A percentile compares a stretch with the other conserved stretches of the same genome.
These are phyloP conservation scores for Geotrichum australiense DNA, from an alignment of 1,139 yeast species.

Conservation along the genomic window DNA sequence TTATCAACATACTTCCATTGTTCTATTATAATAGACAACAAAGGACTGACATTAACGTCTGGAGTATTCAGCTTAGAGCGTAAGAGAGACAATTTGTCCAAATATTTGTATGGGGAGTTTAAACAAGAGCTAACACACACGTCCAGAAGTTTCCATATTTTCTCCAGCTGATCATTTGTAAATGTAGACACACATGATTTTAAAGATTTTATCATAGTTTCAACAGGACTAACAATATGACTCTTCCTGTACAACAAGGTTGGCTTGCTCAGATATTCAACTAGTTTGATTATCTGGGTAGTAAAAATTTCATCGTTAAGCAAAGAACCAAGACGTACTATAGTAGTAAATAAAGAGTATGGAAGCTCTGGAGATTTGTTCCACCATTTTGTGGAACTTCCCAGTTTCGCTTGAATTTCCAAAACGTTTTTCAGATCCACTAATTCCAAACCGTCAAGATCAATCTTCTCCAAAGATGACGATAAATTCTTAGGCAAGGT, in stretches of 20 bases:
- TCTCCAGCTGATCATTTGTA: constrained; percentile 18
- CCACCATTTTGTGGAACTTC: constrained; percentile 56
- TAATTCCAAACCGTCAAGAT: constrained; percentile 27
- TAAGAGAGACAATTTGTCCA: constrained; percentile 51
- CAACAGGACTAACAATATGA: constrained; percentile 32
- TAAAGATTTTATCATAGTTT: constrained; percentile 28
- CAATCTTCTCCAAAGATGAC: constrained; percentile 18
- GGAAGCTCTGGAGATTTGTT: constrained; percentile 37
- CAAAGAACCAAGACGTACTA: constrained; percentile 45
- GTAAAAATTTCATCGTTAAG: constrained; percentile 32
- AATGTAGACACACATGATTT: constrained; percentile 13
- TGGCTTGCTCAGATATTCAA: constrained; percentile 38
- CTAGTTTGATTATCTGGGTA: constrained; percentile 37
- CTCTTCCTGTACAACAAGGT: constrained; percentile 45
- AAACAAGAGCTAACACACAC: constrained; percentile 65
- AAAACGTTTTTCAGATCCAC: constrained; percentile 31
- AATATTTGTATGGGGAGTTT: constrained; percentile 73
- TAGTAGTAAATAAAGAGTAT: constrained; percentile 52
- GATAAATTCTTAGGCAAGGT: constrained; percentile 22
- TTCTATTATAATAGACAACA: constrained; percentile 59
- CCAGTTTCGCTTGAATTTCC: constrained; percentile 30
- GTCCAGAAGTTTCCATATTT: constrained; percentile 58
- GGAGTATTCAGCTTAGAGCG: constrained; percentile 14
- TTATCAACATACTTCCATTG: constrained; percentile 58
- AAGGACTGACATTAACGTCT: constrained; percentile 49